Conservation (phyloP, 1,284 basidiomycete genomes). For the Puccinia novopanici region DNA sequence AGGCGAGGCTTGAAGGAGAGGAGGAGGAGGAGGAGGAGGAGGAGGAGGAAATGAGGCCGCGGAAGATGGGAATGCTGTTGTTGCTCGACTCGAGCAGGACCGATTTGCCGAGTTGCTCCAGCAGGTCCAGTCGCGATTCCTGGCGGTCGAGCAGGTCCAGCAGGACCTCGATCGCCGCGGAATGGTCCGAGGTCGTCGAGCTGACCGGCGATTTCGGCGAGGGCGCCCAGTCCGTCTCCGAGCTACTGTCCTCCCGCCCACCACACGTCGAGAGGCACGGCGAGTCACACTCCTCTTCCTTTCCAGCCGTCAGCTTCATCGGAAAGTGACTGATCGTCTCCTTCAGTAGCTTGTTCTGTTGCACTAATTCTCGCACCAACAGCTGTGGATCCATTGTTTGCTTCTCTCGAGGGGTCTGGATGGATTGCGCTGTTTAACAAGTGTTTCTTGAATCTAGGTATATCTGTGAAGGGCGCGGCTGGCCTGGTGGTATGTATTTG, state of each 20-base stretch:
- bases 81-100: constrained; percentile 25
- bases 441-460: too few relatives aligned
- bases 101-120: constrained; percentile 28
- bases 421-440: too few relatives aligned
- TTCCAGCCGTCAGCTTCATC: not conserved
- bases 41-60: not conserved
- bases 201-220: not conserved
- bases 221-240: not conserved
- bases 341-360: constrained; percentile 40
- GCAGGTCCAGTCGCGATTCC: constrained; percentile 12
- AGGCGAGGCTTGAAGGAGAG: not conserved
- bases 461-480: too few relatives aligned
- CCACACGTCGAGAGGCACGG: not conserved
- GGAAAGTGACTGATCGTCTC: constrained; percentile 35
- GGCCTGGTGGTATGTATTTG: too few relatives aligned
- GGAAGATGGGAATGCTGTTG: constrained; percentile 26
- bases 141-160: constrained; percentile 33
- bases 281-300: not conserved
- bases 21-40: not conserved
- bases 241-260: not conserved
- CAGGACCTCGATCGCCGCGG: constrained; percentile 16
- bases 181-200: not conserved
- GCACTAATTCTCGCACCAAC: constrained; percentile 27
- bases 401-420: not conserved
- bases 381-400: constrained; percentile 14